These are phyloP conservation scores for Nigrograna mackinnonii DNA, from an alignment of 2,329 filamentous ascomycete species.

Conservation along the genomic window DNA sequence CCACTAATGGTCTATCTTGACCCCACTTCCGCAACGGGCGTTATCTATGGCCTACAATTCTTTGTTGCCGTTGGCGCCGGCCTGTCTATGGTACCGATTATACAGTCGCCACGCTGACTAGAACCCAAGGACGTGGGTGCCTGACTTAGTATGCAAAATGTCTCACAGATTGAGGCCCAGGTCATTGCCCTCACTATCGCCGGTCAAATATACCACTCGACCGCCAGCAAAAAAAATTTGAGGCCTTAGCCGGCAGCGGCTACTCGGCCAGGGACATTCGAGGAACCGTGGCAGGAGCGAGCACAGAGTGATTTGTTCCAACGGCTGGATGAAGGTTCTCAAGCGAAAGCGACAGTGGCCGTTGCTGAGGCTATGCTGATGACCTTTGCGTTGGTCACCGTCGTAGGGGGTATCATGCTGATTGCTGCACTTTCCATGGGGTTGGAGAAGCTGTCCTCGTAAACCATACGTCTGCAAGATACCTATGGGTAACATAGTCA, in stretches of 20 bases:
- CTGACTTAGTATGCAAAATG: conserved; percentile 10
- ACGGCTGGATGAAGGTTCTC: not conserved
- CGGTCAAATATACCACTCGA: conserved; percentile 11
- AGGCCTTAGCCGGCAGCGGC: conserved; percentile 3
- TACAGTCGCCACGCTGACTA: conserved; percentile 7
- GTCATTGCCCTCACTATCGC: conserved; percentile 10
- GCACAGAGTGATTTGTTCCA: conserved; percentile 1
- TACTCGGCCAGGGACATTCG: conserved; percentile 8
- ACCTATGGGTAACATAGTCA: too few species aligned
- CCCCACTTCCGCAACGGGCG: not conserved
- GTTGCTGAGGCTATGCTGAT: conserved; percentile 1
- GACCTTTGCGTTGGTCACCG: not conserved
- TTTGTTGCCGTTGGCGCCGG: conserved; percentile 5
- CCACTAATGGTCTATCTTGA: not conserved
- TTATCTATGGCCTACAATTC: conserved; percentile 8
- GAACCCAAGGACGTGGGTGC: conserved; percentile 4
- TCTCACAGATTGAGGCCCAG: conserved; percentile 12
- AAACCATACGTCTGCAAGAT: too few species aligned
- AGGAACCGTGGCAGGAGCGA: conserved; percentile 3
- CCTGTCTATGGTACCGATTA: conserved; percentile 7
- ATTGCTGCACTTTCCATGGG: not conserved
- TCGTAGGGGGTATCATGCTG: conserved; percentile 1
- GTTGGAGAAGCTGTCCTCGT: not conserved
- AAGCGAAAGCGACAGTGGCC: not conserved
- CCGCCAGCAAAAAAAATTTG: conserved; percentile 1